Base-by-base conservation (phyloP, 257 asterid genomes). In the Capsicum rhomboideum region DNA sequence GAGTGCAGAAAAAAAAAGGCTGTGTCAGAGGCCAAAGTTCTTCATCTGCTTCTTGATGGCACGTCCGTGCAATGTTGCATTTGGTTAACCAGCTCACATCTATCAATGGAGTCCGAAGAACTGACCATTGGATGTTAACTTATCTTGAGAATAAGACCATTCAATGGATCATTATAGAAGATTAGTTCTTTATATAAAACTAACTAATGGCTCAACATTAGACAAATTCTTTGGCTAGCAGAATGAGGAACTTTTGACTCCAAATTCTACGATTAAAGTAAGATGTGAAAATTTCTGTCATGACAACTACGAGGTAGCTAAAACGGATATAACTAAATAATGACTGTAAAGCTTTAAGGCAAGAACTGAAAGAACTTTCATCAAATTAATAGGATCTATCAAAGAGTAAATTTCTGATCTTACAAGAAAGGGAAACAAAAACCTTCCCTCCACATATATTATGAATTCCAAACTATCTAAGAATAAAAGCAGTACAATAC, bases 401-500 rank as follows among this genome's bases (percentile, higher is more conserved):
- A 56, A 49, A 77, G 40, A 77, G 63, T 50, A 77, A 50, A 37
- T 21, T 26, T 18, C 50, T 58, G 59, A 79, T 29, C 46, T 67
- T 44, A 81, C 85, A 85, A 52, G 64, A 82, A 79, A 31, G 80
- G 83, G 59, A 50, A 90, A 88, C 84, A 79, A 67, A 72, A 75
- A 85, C 18, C 72, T 74, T 75, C 64, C 86, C 83, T 56, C 77
- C 59, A 49, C 40, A 78, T 82, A 74, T 78, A 83, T 59, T 61
- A 83, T 82, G 86, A 67, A 84, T 85, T 77, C 85, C 86, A 83
- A 84, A 82, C 78, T 68, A 80, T 82, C 71, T 40, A 53, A 82
- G 82, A 82, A 89, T 83, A 84, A 86, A 86, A 85, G 86, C 87
- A 72, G 89, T 83, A 86, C 83, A 87, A 79, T 78, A 85, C 71